A percentile compares a stretch with the other conserved stretches of the same genome.
phyloP scores from a whole-genome alignment of 2,329 filamentous ascomycete species.

The Diaporthe australafricana region DNA sequence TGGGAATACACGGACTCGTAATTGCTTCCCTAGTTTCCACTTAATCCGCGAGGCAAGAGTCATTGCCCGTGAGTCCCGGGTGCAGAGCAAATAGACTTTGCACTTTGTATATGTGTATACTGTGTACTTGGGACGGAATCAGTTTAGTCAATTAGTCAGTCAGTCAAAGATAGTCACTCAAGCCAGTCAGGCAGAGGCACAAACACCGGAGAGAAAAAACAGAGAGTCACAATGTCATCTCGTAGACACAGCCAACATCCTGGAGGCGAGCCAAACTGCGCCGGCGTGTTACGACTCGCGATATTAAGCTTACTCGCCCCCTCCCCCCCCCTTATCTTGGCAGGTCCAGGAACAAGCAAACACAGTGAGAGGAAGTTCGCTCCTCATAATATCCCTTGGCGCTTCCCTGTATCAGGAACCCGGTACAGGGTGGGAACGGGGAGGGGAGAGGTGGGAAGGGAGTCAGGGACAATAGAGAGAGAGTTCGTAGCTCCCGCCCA shows the following conservation, averaged over 20 bases:
- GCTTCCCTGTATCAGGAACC: not conserved
- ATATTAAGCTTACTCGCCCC: constrained; percentile 32
- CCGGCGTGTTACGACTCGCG: constrained; percentile 16
- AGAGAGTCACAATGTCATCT: not conserved
- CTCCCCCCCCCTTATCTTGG: constrained; percentile 10
- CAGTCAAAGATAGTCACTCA: not conserved
- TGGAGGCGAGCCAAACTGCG: not conserved
- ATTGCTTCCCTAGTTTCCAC: not conserved
- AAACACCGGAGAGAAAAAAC: not conserved
- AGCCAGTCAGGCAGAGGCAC: not conserved
- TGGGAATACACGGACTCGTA: too few species aligned
- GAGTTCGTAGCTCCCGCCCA: too few species aligned
- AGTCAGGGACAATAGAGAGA: too few species aligned
- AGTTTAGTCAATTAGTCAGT: not conserved
- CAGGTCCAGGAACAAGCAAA: not conserved
- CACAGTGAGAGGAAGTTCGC: not conserved
- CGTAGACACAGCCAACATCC: not conserved
- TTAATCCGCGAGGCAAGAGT: not conserved
- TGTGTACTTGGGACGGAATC: not conserved
- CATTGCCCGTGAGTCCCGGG: not conserved
- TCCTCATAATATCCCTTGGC: not conserved
- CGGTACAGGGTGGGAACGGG: too few species aligned
- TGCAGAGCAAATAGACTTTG: not conserved
- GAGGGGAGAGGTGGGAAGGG: too few species aligned
- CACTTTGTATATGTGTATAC: not conserved